A percentile compares a stretch with the other conserved stretches of the same genome.
phyloP scores from a whole-genome alignment of 2,329 filamentous ascomycete species.

The Fusarium heterosporum region DNA sequence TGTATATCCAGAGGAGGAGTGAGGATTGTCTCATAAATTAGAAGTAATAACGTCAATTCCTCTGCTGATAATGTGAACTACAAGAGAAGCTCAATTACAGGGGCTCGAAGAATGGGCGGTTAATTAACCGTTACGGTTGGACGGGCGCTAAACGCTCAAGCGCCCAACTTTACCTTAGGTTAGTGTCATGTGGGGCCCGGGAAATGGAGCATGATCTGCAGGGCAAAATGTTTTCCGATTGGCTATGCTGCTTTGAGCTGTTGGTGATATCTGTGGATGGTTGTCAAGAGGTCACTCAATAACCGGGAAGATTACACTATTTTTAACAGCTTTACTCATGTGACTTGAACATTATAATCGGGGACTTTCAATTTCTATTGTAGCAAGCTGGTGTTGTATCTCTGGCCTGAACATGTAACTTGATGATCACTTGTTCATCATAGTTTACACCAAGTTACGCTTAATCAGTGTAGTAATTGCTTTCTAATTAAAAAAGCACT shows the following conservation, averaged over 20 bases:
- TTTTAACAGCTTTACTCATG: neutral
- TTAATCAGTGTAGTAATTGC: neutral
- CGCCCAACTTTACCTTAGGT: conserved; percentile 9
- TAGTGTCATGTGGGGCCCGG: conserved; percentile 7
- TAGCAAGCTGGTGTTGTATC: neutral
- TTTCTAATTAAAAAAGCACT: neutral
- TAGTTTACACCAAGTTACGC: no score
- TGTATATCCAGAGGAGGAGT: neutral
- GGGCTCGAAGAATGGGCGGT: conserved; percentile 14
- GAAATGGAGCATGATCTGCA: conserved; percentile 28
- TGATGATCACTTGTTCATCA: no score
- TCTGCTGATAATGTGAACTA: neutral
- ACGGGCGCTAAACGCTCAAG: conserved; percentile 19
- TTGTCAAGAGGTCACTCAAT: neutral
- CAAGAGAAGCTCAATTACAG: neutral
- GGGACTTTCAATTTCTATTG: neutral
- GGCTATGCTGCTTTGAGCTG: conserved; percentile 2
- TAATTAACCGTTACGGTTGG: conserved; percentile 25
- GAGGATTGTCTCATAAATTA: neutral
- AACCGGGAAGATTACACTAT: neutral
- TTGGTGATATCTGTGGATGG: conserved; percentile 13
- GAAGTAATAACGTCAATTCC: neutral
- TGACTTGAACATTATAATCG: neutral
- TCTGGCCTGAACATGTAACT: neutral
- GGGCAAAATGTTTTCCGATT: conserved; percentile 22